Conservation (phyloP, 352 stramenopile genomes). For the Phytophthora megakarya region DNA sequence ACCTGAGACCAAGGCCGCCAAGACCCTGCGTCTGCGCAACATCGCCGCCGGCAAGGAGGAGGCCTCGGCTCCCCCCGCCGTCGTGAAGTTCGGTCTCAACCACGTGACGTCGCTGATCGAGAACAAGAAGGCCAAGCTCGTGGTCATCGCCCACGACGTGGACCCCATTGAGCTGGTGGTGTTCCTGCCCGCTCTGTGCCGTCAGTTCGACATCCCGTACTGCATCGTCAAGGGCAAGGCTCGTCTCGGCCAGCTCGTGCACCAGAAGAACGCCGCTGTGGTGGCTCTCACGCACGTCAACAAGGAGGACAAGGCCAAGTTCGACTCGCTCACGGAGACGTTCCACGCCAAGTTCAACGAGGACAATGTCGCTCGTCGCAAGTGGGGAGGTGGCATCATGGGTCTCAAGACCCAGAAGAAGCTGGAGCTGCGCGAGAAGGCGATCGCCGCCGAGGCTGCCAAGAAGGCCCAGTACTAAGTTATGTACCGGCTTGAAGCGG, state of each 20-base stretch:
- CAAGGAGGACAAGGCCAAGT: slow-evolving; percentile 97
- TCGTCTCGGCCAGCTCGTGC: slow-evolving; percentile 97
- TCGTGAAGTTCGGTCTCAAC: slow-evolving; percentile 99
- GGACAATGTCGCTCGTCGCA: slow-evolving; percentile 89
- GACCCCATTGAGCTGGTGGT: slow-evolving; percentile 98
- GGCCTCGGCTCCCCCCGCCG: slow-evolving; percentile 83
- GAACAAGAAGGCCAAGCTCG: slow-evolving; percentile 99
- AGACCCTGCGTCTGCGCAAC: slow-evolving; percentile 97
- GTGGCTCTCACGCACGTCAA: slow-evolving; percentile 97
- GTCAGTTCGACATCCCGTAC: slow-evolving; percentile 99
- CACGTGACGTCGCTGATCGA: slow-evolving; percentile 99
- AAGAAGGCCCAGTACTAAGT: slow-evolving; percentile 98
- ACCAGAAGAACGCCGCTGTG: slow-evolving; percentile 98
- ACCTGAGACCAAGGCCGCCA: slow-evolving; percentile 97
- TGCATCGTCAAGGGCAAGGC: slow-evolving; percentile 99
- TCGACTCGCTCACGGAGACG: slow-evolving; percentile 92
- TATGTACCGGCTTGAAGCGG: slow-evolving; percentile 14
- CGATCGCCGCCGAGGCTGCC: slow-evolving; percentile 96
- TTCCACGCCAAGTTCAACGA: slow-evolving; percentile 99
- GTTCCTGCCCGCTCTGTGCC: slow-evolving; percentile 97
- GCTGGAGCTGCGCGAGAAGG: slow-evolving; percentile 98
- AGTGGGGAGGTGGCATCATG: slow-evolving; percentile 99
- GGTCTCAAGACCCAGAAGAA: slow-evolving; percentile 99
- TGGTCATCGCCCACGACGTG: slow-evolving; percentile 99
- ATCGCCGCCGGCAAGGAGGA: slow-evolving; percentile 94